These are phyloP conservation scores for Ceratonia siliqua DNA, from an alignment of 306 rosid species.

Conservation along the genomic window DNA sequence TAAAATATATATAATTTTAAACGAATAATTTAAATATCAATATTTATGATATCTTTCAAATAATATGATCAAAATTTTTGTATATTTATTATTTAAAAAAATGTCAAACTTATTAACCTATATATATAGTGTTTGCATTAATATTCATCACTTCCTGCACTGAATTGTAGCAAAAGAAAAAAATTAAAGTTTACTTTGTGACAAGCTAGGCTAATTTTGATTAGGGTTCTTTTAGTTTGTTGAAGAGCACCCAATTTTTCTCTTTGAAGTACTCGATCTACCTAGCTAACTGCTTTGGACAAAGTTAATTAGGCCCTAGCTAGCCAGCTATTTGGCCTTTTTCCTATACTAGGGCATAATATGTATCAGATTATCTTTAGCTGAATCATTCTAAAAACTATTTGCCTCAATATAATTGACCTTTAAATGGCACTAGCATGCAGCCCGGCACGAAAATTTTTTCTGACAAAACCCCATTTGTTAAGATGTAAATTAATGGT, in stretches of 20 bases:
- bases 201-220: not conserved
- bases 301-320: not conserved
- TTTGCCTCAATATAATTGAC: not conserved
- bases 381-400: not conserved
- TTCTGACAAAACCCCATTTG: conserved; percentile 31
- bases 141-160: too few species aligned
- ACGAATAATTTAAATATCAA: too few species aligned
- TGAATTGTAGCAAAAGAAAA: too few species aligned
- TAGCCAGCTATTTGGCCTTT: not conserved
- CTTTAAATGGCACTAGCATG: conserved; percentile 24
- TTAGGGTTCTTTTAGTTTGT: not conserved
- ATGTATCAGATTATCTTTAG: not conserved
- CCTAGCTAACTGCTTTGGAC: not conserved
- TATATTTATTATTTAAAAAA: too few species aligned
- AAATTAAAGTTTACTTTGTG: too few species aligned
- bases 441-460: conserved; percentile 23
- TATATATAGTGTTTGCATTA: too few species aligned
- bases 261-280: not conserved
- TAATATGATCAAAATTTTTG: too few species aligned
- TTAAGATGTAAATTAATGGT: conserved; percentile 27
- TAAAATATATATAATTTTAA: too few species aligned
- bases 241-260: not conserved
- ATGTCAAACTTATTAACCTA: too few species aligned
- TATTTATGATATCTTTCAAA: too few species aligned
- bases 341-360: not conserved